phyloP scores from a whole-genome alignment of 2,329 filamentous ascomycete genomes.

The Cadophora sp. region DNA sequence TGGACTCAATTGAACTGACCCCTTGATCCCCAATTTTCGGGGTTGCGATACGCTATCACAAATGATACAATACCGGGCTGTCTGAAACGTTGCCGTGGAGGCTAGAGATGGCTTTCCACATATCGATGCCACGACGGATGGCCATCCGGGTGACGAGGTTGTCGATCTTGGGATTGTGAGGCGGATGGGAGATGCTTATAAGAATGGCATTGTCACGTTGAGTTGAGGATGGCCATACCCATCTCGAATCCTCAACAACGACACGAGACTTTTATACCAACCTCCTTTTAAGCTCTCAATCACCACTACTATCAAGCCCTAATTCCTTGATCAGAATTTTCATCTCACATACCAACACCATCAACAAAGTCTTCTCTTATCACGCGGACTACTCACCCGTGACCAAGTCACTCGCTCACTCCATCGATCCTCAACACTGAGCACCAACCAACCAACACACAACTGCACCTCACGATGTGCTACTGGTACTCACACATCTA shows the following conservation, averaged over 20 bases:
- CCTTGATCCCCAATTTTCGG: slow-evolving; percentile 17
- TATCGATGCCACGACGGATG: slow-evolving; percentile 12
- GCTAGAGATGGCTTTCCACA: slow-evolving; percentile 31
- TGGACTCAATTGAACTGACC: slow-evolving; percentile 22
- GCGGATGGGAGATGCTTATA: slow-evolving; percentile 30
- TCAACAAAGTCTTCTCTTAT: background rate
- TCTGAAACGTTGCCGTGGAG: slow-evolving; percentile 30
- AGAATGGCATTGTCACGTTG: slow-evolving; percentile 26
- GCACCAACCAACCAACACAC: background rate
- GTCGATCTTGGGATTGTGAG: slow-evolving; percentile 21
- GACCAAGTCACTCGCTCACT: background rate
- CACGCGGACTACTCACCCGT: background rate
- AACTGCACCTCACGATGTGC: slow-evolving; percentile 37
- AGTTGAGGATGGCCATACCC: slow-evolving; percentile 5
- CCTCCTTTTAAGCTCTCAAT: background rate
- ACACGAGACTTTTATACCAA: background rate
- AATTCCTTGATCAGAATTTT: background rate
- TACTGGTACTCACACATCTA: slow-evolving; percentile 43
- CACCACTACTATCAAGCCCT: slow-evolving; percentile 4
- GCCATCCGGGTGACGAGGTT: slow-evolving; percentile 13
- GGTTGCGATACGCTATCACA: slow-evolving; percentile 25
- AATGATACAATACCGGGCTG: slow-evolving; percentile 21
- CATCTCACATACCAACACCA: background rate
- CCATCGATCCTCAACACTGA: too few species aligned
- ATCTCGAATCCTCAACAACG: background rate